Evolutionary conservation across 305 asterid genomes (phyloP).

Genomic region (Plantago lanceolata): DNA sequence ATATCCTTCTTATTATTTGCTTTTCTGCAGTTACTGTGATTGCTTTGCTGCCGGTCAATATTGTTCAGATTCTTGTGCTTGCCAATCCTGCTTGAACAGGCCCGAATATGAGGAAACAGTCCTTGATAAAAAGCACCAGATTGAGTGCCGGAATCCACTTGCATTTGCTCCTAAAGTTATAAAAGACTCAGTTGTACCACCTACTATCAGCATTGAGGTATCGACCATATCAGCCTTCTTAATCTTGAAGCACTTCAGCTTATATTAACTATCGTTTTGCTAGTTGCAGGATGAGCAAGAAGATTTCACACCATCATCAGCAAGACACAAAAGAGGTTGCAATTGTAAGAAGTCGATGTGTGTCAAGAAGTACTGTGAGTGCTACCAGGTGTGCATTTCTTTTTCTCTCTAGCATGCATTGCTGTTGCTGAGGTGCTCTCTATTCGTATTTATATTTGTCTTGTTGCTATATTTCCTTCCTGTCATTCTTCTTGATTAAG

Average conservation of each 20-base stretch:
- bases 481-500: constrained; percentile 14
- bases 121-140: constrained; percentile 47
- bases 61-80: constrained; percentile 68
- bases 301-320: constrained; percentile 47
- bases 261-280: constrained; percentile 17
- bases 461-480: constrained; percentile 7
- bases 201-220: constrained; percentile 43
- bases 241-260: constrained; percentile 11
- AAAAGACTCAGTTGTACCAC: constrained; percentile 30
- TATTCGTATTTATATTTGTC: constrained; percentile 7
- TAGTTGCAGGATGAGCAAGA: constrained; percentile 45
- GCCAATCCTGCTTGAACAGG: constrained; percentile 69
- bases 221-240: constrained; percentile 19
- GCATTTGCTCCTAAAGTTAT: constrained; percentile 72
- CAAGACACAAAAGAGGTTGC: constrained; percentile 78
- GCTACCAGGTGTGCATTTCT: constrained; percentile 64
- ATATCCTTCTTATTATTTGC: constrained; percentile 20
- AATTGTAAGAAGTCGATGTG: constrained; percentile 89
- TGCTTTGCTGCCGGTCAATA: constrained; percentile 81
- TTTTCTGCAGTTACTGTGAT: constrained; percentile 66
- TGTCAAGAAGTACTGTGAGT: constrained; percentile 76
- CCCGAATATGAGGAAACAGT: constrained; percentile 63
- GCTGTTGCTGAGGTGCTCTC: background rate
- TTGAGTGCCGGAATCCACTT: constrained; percentile 64
- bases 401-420: background rate